phyloP scores from a whole-genome alignment of 257 asterid species.

The Solanum rostratum region DNA sequence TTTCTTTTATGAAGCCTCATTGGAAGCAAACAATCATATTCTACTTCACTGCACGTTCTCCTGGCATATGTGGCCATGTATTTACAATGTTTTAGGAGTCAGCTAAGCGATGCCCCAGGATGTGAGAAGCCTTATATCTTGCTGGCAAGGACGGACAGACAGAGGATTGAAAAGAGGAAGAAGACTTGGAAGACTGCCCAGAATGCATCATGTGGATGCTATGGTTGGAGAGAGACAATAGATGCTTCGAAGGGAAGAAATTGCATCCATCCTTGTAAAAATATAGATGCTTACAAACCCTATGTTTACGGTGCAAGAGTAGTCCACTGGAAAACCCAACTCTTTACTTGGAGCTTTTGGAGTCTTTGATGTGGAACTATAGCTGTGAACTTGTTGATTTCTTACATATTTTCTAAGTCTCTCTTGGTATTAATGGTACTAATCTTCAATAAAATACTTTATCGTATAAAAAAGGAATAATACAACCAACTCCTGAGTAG shows the following conservation, averaged over 20 bases:
- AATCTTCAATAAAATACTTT: too few relatives aligned
- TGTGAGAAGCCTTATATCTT: not conserved
- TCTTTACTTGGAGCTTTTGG: not conserved
- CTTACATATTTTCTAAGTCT: too few relatives aligned
- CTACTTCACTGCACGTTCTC: not conserved
- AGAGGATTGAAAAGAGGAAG: not conserved
- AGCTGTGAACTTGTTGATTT: too few relatives aligned
- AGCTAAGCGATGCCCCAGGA: not conserved
- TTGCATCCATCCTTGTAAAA: not conserved
- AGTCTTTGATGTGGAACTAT: not conserved
- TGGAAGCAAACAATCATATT: not conserved
- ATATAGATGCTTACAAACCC: not conserved
- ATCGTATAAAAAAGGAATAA: too few relatives aligned
- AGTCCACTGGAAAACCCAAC: not conserved
- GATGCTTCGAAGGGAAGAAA: not conserved
- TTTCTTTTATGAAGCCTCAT: not conserved
- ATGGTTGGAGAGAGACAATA: not conserved
- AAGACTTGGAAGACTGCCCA: not conserved
- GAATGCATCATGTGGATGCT: not conserved
- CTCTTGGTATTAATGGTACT: too few relatives aligned
- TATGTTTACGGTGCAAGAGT: not conserved
- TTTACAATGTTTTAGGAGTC: not conserved
- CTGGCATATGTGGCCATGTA: not conserved
- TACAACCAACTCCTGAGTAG: slow-evolving; percentile 2
- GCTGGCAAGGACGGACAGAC: not conserved